These are phyloP conservation scores for Fragilariopsis cylindrus DNA, from an alignment of 108 stramenopile species.

Conservation along the genomic window DNA sequence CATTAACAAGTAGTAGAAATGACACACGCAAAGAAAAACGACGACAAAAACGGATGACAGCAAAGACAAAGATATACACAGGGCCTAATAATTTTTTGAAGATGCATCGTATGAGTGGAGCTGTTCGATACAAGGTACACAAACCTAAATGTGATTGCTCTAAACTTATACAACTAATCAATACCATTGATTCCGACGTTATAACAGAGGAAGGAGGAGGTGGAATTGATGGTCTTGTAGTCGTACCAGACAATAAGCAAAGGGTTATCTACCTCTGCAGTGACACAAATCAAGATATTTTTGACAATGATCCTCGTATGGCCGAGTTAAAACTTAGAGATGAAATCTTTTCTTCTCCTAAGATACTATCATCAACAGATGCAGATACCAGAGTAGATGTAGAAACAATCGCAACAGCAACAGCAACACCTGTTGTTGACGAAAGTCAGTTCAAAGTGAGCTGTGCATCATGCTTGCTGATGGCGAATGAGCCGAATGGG, in stretches of 20 bases:
- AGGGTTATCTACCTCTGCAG: slow-evolving; percentile 4
- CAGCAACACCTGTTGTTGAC: not conserved
- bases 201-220: not conserved
- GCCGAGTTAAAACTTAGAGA: not conserved
- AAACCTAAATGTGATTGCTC: slow-evolving; percentile 39
- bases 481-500: slow-evolving; percentile 26
- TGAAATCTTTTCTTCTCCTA: not conserved
- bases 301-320: not conserved
- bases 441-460: slow-evolving; percentile 18
- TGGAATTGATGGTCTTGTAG: not conserved
- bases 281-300: not conserved
- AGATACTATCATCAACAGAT: not conserved
- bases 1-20: too few species aligned
- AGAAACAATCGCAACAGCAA: not conserved
- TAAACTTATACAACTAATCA: slow-evolving; percentile 26
- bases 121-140: slow-evolving; percentile 52
- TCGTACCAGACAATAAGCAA: slow-evolving; percentile 12
- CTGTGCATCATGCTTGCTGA: slow-evolving; percentile 31
- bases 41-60: not conserved
- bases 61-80: not conserved
- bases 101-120: slow-evolving; percentile 17
- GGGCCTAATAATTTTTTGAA: not conserved
- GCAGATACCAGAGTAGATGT: not conserved
- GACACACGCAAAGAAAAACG: not conserved
- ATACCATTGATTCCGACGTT: not conserved